A percentile compares a stretch with the other conserved stretches of the same genome.
Evolutionary conservation across 1,139 yeast species (phyloP).

Genomic region (Yamadazyma spencermartinsiae): DNA sequence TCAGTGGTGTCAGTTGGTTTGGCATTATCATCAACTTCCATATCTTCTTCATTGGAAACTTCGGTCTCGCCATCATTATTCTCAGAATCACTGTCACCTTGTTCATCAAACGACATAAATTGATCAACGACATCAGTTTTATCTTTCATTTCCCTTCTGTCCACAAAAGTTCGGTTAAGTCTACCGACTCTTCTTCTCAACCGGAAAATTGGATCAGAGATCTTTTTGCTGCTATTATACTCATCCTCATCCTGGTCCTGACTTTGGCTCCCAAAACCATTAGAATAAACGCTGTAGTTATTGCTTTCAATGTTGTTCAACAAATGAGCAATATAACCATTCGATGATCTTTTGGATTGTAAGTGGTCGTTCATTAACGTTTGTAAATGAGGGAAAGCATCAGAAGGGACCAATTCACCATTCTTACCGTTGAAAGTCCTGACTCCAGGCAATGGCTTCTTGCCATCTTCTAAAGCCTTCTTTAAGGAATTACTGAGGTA

Average conservation of each 20-base stretch:
- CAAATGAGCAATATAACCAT: slow-evolving; percentile 40
- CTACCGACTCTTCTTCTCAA: slow-evolving; percentile 79
- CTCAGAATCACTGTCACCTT: slow-evolving; percentile 21
- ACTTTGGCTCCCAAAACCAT: slow-evolving; percentile 35
- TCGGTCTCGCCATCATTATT: slow-evolving; percentile 16
- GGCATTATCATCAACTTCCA: slow-evolving; percentile 5
- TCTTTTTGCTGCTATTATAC: slow-evolving; percentile 23
- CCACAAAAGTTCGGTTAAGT: slow-evolving; percentile 68
- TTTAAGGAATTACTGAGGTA: slow-evolving; percentile 45
- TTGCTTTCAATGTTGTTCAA: slow-evolving; percentile 46
- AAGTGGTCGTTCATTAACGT: slow-evolving; percentile 35
- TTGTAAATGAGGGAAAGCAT: slow-evolving; percentile 44
- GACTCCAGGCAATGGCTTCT: slow-evolving; percentile 43
- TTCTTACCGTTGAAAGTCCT: slow-evolving; percentile 46
- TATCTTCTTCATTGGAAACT: slow-evolving; percentile 1
- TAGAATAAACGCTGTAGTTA: slow-evolving; percentile 48
- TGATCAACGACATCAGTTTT: slow-evolving; percentile 40
- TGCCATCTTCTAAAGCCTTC: slow-evolving; percentile 42
- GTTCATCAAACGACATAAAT: slow-evolving; percentile 33
- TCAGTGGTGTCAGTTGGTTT: slow-evolving; percentile 7
- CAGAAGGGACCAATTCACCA: slow-evolving; percentile 47
- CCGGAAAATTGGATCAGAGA: slow-evolving; percentile 61
- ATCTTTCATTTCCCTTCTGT: slow-evolving; percentile 50
- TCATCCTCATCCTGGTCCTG: slow-evolving; percentile 19
- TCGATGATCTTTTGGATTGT: slow-evolving; percentile 23